Conservation (phyloP, 2,329 filamentous ascomycete species). For the Colletotrichum noveboracense region DNA sequence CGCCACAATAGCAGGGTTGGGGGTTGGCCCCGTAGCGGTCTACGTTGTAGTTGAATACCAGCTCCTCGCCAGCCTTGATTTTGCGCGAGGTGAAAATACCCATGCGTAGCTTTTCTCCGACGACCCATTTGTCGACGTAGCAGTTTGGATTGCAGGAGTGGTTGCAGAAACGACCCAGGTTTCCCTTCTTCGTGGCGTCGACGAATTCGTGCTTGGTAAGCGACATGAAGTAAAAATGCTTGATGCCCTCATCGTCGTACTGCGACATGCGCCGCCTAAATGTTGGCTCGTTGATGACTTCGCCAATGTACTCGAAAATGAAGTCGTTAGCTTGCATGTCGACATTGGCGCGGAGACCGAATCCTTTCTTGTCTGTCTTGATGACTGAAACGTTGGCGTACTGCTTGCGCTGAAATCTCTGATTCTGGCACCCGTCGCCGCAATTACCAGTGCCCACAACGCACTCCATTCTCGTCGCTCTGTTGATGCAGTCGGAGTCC, state of each 20-base stretch:
- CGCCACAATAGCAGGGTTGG: constrained; percentile 95
- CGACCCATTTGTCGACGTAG: constrained; percentile 99
- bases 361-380: constrained; percentile 98
- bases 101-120: constrained; percentile 97
- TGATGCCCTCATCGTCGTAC: constrained; percentile 96
- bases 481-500: constrained; percentile 98
- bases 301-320: constrained; percentile 97
- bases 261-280: constrained; percentile 91
- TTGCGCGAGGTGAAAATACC: constrained; percentile 92
- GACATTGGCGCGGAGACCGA: constrained; percentile 82
- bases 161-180: constrained; percentile 96
- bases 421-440: constrained; percentile 87
- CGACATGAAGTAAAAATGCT: constrained; percentile 99
- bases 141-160: constrained; percentile 99
- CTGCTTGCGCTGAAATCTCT: constrained; percentile 88
- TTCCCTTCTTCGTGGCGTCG: constrained; percentile 95
- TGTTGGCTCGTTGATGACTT: constrained; percentile 92
- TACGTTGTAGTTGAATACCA: constrained; percentile 99
- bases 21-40: constrained; percentile 97
- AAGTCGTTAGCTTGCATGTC: constrained; percentile 85
- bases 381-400: constrained; percentile 94
- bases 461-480: constrained; percentile 97
- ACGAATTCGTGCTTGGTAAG: constrained; percentile 96
- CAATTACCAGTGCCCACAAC: constrained; percentile 80
- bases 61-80: constrained; percentile 87